phyloP scores from a whole-genome alignment of 495 filamentous ascomycete species.

The Pyrenula aspistea region DNA sequence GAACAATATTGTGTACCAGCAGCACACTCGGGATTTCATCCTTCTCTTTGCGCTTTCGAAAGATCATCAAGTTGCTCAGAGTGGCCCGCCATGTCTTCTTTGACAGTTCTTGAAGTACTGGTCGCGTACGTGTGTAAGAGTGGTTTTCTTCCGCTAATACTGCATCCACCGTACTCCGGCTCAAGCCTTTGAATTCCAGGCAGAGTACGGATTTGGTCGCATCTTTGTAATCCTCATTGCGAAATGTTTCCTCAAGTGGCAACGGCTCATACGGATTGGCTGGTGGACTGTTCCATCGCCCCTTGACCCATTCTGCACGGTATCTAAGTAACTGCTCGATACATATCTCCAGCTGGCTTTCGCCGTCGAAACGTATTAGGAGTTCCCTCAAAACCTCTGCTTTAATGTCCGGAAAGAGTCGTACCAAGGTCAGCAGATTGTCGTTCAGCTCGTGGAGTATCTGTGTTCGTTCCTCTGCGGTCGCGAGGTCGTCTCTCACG shows the following conservation, averaged over 20 bases:
- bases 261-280: conserved; percentile 25
- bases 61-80: conserved; percentile 59
- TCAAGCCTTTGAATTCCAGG: conserved; percentile 76
- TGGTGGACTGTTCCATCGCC: conserved; percentile 49
- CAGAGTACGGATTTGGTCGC: conserved; percentile 49
- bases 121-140: conserved; percentile 68
- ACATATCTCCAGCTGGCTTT: conserved; percentile 73
- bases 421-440: conserved; percentile 55
- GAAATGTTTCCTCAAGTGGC: conserved; percentile 59
- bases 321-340: conserved; percentile 76
- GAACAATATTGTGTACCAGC: conserved; percentile 47
- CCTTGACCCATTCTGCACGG: conserved; percentile 60
- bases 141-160: conserved; percentile 88
- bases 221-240: conserved; percentile 56
- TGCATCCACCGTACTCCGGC: conserved; percentile 67
- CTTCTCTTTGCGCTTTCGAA: conserved; percentile 50
- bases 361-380: conserved; percentile 65
- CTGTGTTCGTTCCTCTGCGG: conserved; percentile 18
- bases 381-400: conserved; percentile 90
- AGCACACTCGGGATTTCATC: conserved; percentile 48
- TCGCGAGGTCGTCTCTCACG: conserved; percentile 15
- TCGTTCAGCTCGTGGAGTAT: conserved; percentile 62
- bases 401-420: conserved; percentile 76
- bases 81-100: conserved; percentile 79
- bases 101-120: conserved; percentile 60